Evolutionary conservation across 2,329 filamentous ascomycete species (phyloP), one percentile per base, ranked within the genome.

Genomic region (Cytospora leucostoma): DNA sequence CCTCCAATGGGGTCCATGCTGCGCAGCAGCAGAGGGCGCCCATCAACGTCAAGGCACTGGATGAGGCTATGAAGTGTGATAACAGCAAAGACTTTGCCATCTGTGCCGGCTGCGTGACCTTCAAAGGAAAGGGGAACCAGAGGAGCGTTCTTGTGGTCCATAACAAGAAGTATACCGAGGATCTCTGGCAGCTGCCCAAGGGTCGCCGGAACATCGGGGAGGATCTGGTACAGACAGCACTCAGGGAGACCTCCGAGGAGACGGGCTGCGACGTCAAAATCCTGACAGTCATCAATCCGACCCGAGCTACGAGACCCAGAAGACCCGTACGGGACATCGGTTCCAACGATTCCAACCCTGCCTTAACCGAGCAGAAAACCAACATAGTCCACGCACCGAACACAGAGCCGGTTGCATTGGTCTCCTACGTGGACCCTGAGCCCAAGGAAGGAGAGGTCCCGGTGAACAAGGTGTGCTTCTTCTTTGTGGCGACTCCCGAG

Each of bases 221-320:
- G 66, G 73, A 73, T 65, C 71, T 80, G 38, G 73, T 76, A 33
- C 70, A 70, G 2, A 73, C 79, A 0, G 80, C 80, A 13, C 65
- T 82, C 15, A 77, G 80, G 34, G 80, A 82, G 69, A 81, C 80
- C 0, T 73, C 73, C 51, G 80, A 83, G 65, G 80, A 82, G 68
- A 81, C 79, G 7, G 80, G 80, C 5, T 71, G 80, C n/a, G 69
- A 62, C 6, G 76, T 77, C 38, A 68, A 66, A 13, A 73, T 78
- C 0, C 66, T 82, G 37, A 69, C 72, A 11, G 73, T 82, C 62
- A 73, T 71, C 50, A 75, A 80, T 64, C 71, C 74, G 49, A 82
- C 80, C 15, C 75, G 80, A 57, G 78, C 79, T 8, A 81, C 79
- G 8, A 11, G 61, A 63, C 19, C 63, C 51, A 6, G 66, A 64